Conservation (phyloP, 352 stramenopile species). For the Globisporangium nunn region DNA sequence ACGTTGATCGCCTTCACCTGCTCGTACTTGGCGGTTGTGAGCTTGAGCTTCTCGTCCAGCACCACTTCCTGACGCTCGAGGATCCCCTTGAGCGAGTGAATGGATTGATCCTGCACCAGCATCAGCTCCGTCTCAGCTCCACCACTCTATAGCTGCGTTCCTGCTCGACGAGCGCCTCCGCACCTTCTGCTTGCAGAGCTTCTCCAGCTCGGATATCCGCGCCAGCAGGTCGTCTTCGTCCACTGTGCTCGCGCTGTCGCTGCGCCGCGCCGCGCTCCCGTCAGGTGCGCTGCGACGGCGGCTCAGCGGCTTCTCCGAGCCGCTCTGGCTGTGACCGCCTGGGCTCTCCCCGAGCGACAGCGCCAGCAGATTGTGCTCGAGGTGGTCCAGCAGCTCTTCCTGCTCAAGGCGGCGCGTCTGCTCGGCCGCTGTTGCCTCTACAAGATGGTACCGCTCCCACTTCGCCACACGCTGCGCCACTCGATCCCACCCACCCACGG, state of each 20-base stretch:
- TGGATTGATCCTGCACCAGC: slow-evolving; percentile 46
- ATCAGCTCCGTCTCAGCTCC: background rate
- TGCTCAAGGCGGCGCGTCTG: slow-evolving; percentile 33
- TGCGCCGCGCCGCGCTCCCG: slow-evolving; percentile 5
- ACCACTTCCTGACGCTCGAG: slow-evolving; percentile 61
- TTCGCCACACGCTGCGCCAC: slow-evolving; percentile 35
- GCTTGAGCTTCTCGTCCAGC: slow-evolving; percentile 65
- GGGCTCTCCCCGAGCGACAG: slow-evolving; percentile 26
- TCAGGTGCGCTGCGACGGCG: slow-evolving; percentile 12
- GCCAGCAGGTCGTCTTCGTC: slow-evolving; percentile 17
- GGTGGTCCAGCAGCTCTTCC: slow-evolving; percentile 41
- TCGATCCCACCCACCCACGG: no score
- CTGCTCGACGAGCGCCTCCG: background rate
- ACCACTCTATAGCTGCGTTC: background rate
- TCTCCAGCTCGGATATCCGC: slow-evolving; percentile 61
- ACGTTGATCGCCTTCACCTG: slow-evolving; percentile 80
- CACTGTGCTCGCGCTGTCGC: background rate
- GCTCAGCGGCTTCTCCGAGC: slow-evolving; percentile 1
- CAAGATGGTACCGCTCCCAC: slow-evolving; percentile 51
- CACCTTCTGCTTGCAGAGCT: slow-evolving; percentile 71
- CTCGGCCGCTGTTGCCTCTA: slow-evolving; percentile 29
- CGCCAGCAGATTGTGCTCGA: slow-evolving; percentile 33
- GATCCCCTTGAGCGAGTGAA: slow-evolving; percentile 52
- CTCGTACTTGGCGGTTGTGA: slow-evolving; percentile 64
- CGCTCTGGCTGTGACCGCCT: background rate